Conservation (phyloP, 148 eudicot species). For the Silene conica region DNA sequence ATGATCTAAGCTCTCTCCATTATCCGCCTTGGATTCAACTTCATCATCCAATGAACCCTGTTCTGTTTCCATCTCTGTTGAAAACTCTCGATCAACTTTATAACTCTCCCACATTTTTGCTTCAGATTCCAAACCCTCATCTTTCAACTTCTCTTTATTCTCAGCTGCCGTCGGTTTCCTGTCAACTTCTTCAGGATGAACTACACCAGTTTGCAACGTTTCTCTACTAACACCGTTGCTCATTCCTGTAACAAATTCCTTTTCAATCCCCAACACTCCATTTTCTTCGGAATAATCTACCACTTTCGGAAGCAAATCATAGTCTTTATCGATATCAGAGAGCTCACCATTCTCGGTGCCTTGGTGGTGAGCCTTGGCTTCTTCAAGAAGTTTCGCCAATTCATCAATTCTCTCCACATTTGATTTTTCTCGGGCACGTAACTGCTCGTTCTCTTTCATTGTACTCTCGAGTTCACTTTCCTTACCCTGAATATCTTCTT, state of each 20-base stretch:
- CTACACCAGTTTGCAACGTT: constrained; percentile 15
- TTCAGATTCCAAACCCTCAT: constrained; percentile 43
- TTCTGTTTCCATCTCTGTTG: constrained; percentile 57
- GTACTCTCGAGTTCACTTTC: constrained; percentile 58
- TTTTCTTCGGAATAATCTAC: constrained; percentile 82
- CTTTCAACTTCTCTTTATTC: constrained; percentile 35
- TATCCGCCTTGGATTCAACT: constrained; percentile 53
- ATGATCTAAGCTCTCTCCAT: constrained; percentile 48
- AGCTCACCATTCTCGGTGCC: constrained; percentile 55
- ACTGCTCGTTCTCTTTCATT: constrained; percentile 53
- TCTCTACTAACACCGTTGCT: constrained; percentile 29
- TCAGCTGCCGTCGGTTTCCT: constrained; percentile 30
- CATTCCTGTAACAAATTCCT: constrained; percentile 16
- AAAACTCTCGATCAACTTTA: constrained; percentile 59
- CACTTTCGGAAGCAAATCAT: constrained; percentile 77
- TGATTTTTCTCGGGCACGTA: constrained; percentile 46
- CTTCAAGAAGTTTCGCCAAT: constrained; percentile 62
- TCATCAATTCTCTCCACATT: constrained; percentile 47
- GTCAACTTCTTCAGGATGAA: constrained; percentile 32
- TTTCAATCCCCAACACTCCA: constrained; percentile 38
- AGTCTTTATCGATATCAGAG: constrained; percentile 70
- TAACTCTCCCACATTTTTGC: constrained; percentile 84
- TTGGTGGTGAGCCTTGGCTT: constrained; percentile 41
- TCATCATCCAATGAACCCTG: constrained; percentile 69
- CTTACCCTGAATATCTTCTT: constrained; percentile 52